Evolutionary conservation across 2,329 filamentous ascomycete species (phyloP), one percentile per base, ranked within the genome.

Genomic region (Clarireedia paspali): DNA sequence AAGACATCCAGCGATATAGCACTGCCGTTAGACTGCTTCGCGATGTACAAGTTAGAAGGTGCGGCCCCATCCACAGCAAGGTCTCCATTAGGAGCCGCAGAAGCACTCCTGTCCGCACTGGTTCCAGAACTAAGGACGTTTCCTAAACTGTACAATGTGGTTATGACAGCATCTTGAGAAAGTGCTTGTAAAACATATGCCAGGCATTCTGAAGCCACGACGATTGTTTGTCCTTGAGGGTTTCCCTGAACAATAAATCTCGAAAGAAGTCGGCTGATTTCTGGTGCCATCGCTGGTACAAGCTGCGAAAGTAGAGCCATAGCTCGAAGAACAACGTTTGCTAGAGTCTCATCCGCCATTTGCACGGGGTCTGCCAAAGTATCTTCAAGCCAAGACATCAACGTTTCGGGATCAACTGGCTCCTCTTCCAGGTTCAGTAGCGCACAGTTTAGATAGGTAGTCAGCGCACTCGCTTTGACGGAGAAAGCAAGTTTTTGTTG

Each of bases 101-200:
- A 65, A 30, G 63, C 67, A 60, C 62, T 70, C 59, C 76, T 76
- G 30, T 83, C 80, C 36, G 74, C 66, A 17, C 72, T 73, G 6
- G 79, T 77, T 47, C 81, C 83, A 5, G 90, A 85, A 64, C 91
- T 96, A 14, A 99, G 77, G 4, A 96, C 87, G 68, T 99, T 99
- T 20, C 94, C 94, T n/a, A 99, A 78, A 0, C 91, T 94, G 72
- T 99, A 99, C 9, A 99, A 76, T 1, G 91, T 97, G 5, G 91
- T 95, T 62, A 99, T 97, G 38, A 96, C 82, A 38, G 91, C 87
- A 74, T 99, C 94, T 64, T 95, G 88, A 1, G 94, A 95, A 12
- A 97, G 78, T 65, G 87, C 79, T 63, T 85, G 86, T 55, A 99
- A 75, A 17, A 95, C 84, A 62, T 85, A 87, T 2, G 91, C 91